Evolutionary conservation across 768 basidiomycete species (phyloP), one percentile per base, ranked within the genome.

Genomic region (Clitopilus hobsonii): DNA sequence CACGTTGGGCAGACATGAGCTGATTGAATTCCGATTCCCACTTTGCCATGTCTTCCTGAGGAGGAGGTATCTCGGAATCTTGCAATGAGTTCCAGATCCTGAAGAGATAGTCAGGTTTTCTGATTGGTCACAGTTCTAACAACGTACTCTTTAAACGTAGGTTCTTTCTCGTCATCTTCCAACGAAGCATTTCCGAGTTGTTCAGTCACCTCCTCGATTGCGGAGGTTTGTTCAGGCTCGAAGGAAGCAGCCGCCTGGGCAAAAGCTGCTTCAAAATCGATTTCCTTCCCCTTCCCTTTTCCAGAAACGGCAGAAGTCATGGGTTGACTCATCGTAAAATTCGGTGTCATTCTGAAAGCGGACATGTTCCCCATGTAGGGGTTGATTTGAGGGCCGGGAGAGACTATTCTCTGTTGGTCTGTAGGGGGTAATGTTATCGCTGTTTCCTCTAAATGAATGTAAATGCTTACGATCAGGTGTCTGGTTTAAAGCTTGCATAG

Each of bases 11-110:
- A 28, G 75, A 77, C 88, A 92, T 89, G 38, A 91, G 71, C 56
- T 91, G 85, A 64, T 87, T 85, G 58, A 92, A 88, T 66, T 92
- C 84, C 5, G 88, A 80, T 67, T 93, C 91, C 90, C 90, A 92
- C 67, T 84, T 86, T 1, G 84, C 82, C 54, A 89, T 66, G 55
- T 90, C 87, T 65, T 84, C 85, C 22, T 74, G 63, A 4, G 80
- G 75, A 1, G 84, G 82, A 2, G 83, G 80, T 22, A 79, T 56
- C 23, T 81, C 80, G 0, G 83, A 85, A 52, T 80, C 74, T 61
- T 81, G 82, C 24, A 86, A 66, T 29, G 82, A 73, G 41, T 83
- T 74, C 87, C 83, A 89, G 30, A 82, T 73, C 36, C 89, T 91
- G 57, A 14, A 18, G 38, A 51, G 57, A 41, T 27, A 10, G 32